A percentile compares a stretch with the other conserved stretches of the same genome.
These are phyloP conservation scores for Citrullus mucosospermus DNA, from an alignment of 306 rosid species.

Conservation along the genomic window DNA sequence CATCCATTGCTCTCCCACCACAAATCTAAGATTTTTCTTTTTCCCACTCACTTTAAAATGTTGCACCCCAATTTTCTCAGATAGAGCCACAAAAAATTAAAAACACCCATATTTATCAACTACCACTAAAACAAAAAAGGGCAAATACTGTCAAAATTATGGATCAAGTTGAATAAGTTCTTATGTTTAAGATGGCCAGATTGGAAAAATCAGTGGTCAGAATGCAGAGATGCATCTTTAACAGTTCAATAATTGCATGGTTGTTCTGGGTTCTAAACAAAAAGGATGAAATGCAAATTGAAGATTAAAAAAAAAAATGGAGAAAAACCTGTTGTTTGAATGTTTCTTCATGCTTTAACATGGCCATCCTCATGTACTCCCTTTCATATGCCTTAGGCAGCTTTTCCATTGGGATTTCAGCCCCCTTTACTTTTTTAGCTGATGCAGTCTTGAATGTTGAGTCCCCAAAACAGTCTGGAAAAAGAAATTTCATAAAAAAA, in stretches of 20 bases:
- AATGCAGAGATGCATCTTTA: not conserved
- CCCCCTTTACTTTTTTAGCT: not conserved
- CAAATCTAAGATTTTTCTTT: not conserved
- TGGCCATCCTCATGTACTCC: conserved; percentile 67
- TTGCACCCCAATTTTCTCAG: not conserved
- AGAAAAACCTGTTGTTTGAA: conserved; percentile 67
- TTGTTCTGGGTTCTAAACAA: not conserved
- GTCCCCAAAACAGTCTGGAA: not conserved
- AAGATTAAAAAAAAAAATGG: not conserved
- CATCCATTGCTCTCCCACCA: not conserved
- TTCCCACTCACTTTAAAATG: not conserved
- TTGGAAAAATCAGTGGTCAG: not conserved
- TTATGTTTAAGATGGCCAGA: not conserved
- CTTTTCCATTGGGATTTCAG: conserved; percentile 52
- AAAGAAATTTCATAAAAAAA: not conserved
- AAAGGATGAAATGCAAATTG: not conserved
- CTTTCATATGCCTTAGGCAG: conserved; percentile 42
- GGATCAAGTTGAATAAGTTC: not conserved
- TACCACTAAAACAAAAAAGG: not conserved
- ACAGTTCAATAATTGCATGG: not conserved
- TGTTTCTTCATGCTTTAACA: conserved; percentile 65
- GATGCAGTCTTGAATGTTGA: not conserved
- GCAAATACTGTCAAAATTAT: not conserved
- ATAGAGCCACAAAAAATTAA: not conserved
- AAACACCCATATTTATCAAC: not conserved